Percentiles rank a stretch among this genome's conserved stretches.
Evolutionary conservation across 306 rosid genomes (phyloP).

Genomic region (Malus fusca): DNA sequence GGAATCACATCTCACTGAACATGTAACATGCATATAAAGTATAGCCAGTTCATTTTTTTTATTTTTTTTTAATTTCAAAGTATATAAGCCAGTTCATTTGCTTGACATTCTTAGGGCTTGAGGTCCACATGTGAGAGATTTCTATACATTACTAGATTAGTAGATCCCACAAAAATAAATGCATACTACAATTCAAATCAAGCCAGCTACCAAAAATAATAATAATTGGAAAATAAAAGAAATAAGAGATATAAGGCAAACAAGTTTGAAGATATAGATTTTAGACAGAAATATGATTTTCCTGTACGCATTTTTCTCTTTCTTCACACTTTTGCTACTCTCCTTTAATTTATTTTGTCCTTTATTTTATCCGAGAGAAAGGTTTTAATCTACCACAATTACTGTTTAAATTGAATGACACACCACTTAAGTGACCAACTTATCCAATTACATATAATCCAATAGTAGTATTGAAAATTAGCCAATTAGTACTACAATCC

Average conservation of each 20-base stretch:
- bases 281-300: too few species aligned
- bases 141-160: background rate
- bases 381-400: too few species aligned
- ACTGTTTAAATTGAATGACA: too few species aligned
- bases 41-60: background rate
- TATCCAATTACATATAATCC: too few species aligned
- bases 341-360: too few species aligned
- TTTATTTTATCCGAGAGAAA: too few species aligned
- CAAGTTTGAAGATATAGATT: background rate
- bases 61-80: too few species aligned
- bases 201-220: background rate
- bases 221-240: background rate
- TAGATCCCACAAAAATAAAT: background rate
- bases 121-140: background rate
- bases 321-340: too few species aligned
- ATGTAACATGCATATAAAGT: background rate
- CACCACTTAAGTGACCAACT: too few species aligned
- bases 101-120: background rate
- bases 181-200: background rate
- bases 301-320: rapidly evolving
- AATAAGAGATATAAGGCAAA: background rate
- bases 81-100: too few species aligned
- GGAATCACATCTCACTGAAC: background rate
- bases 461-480: too few species aligned
- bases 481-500: too few species aligned